phyloP scores from a whole-genome alignment of 495 filamentous ascomycete genomes.

The Recurvomyces mirabilis region DNA sequence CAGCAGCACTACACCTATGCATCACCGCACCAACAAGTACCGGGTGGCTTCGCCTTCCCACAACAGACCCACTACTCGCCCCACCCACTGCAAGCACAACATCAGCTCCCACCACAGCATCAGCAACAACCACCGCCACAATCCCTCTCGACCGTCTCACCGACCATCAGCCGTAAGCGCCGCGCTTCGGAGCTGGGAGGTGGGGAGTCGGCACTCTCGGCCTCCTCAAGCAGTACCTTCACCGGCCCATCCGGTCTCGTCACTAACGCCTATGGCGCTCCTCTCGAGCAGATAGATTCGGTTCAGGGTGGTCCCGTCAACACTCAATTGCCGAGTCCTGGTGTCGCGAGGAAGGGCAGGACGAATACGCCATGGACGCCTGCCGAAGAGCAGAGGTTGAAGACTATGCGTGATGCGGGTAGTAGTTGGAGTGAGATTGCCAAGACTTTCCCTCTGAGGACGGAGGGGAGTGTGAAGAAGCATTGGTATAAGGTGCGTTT shows the following conservation, averaged over 20 bases:
- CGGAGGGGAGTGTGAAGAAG: conserved; percentile 97
- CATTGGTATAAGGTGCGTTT: conserved; percentile 91
- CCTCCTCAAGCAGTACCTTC: conserved; percentile 18
- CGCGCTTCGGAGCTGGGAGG: conserved; percentile 18
- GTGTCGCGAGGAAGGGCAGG: conserved; percentile 79
- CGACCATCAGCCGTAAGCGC: conserved; percentile 18
- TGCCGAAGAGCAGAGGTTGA: conserved; percentile 81
- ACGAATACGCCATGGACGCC: conserved; percentile 98
- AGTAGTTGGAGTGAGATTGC: conserved; percentile 96
- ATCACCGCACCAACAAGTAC: conserved; percentile 8
- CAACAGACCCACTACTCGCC: conserved; percentile 9
- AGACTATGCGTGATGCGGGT: conserved; percentile 84
- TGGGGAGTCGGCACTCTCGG: neutral
- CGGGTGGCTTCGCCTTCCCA: conserved; percentile 9
- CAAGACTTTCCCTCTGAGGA: conserved; percentile 90
- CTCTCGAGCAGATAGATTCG: too few species aligned
- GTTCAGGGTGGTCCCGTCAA: too few species aligned
- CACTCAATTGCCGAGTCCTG: conserved; percentile 32
- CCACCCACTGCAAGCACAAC: conserved; percentile 9
- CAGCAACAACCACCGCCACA: conserved; percentile 9
- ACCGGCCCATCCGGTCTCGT: conserved; percentile 4
- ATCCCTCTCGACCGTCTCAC: conserved; percentile 7
- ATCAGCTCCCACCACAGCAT: conserved; percentile 8
- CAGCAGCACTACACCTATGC: conserved; percentile 13
- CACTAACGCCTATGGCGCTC: neutral